Evolutionary conservation across 768 basidiomycete species (phyloP).

Genomic region (Boletus eberwhitei): DNA sequence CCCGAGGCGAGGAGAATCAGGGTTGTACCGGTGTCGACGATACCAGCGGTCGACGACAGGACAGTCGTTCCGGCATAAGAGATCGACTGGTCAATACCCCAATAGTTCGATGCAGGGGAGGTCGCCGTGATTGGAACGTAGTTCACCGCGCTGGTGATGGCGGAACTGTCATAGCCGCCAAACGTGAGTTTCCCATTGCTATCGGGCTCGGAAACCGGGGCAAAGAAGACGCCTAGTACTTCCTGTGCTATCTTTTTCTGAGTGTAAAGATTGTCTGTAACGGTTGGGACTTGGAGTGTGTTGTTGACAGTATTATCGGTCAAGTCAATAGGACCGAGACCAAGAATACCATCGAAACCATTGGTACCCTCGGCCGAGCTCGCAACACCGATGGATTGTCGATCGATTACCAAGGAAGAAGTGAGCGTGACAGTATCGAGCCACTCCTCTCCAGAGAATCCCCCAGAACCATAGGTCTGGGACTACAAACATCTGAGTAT

Average conservation of each 20-base stretch:
- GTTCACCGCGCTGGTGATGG: slow-evolving; percentile 9
- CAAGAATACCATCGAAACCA: slow-evolving; percentile 39
- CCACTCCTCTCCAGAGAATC: slow-evolving; percentile 15
- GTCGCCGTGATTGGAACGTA: slow-evolving; percentile 26
- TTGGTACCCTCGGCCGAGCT: slow-evolving; percentile 20
- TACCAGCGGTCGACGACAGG: slow-evolving; percentile 27
- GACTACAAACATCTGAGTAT: slow-evolving; percentile 6
- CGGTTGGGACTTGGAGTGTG: slow-evolving; percentile 27
- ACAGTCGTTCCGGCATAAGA: slow-evolving; percentile 25
- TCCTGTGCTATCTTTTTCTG: slow-evolving; percentile 28
- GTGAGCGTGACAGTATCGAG: slow-evolving; percentile 13
- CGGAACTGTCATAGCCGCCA: slow-evolving; percentile 21
- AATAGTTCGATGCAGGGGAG: slow-evolving; percentile 21
- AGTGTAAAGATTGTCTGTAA: slow-evolving; percentile 32
- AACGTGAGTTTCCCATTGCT: slow-evolving; percentile 27
- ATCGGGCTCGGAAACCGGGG: slow-evolving; percentile 20
- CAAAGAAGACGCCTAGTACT: slow-evolving; percentile 35
- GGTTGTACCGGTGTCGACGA: slow-evolving; percentile 34
- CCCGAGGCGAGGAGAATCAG: slow-evolving; percentile 22
- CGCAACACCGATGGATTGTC: slow-evolving; percentile 39
- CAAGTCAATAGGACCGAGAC: slow-evolving; percentile 34
- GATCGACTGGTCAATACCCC: slow-evolving; percentile 33
- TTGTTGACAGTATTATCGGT: slow-evolving; percentile 25
- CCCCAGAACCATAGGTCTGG: neutral
- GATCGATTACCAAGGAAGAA: neutral